Base-by-base conservation (phyloP, 441 rosid genomes). In the Flueggea neowawraea region DNA sequence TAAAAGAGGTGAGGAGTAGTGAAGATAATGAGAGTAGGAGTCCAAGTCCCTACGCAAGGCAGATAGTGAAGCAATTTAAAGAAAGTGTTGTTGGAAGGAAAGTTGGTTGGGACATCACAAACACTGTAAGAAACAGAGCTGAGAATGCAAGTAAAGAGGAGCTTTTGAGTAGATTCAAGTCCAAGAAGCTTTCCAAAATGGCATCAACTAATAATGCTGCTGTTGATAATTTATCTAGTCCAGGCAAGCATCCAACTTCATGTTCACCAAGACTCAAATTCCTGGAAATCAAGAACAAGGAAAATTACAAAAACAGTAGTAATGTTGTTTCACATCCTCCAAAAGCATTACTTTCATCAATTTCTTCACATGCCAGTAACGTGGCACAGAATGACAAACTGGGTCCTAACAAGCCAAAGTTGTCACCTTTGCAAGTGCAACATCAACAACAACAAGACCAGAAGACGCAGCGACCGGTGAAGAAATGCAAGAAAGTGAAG, bases 41-140 rank as follows among this genome's bases (percentile, higher is more conserved):
- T 55, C 84, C 94, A 0, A 78, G 83, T 13, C 75, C 69, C 16
- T 74, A 80, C 60, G 86, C 90, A 3, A 73, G 81, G 73, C 89
- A 86, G 78, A 87, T 87, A 15, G 82, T 80, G 66, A 82, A 82
- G 71, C 90, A 89, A 60, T 87, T 87, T 60, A 88, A 86, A 69
- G 94, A 78, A 63, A 84, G 77, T 5, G 84, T 87, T 1, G 63
- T 81, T 59, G 69, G 89, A 70, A 78, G 77, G 4, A 47, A 47
- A 75, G 82, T 80, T 1, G 96, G 92, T 0, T 61, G 68, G 67
- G 97, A 94, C 75, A 78, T 90, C 62, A 86, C 99, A 17, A 94
- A 89, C 82, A 79, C 78, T 3, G 70, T 78, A 28, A 74, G 69
- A 47, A 80, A 61, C 79, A 75, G 84, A 69, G 84, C n/a, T 47